A percentile compares a stretch with the other conserved stretches of the same genome.
Evolutionary conservation across 1,139 yeast species (phyloP).

Genomic region (Kodamaea sp.): DNA sequence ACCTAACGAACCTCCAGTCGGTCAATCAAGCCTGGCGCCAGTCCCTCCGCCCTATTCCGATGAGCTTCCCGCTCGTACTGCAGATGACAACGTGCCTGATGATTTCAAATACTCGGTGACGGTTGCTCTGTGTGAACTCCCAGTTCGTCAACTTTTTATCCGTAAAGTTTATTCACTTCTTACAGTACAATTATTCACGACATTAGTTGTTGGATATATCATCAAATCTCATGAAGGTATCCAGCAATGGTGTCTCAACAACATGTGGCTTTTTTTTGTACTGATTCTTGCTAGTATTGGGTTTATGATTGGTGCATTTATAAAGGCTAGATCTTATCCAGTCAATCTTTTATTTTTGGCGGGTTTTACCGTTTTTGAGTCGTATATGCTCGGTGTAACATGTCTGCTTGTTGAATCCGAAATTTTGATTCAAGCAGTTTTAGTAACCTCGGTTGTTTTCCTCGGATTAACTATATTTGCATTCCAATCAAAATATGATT

Average conservation of each 20-base stretch:
- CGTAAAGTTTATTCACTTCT: constrained; percentile 77
- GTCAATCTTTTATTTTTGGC: constrained; percentile 52
- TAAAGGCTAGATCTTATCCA: constrained; percentile 66
- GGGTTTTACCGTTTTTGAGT: constrained; percentile 70
- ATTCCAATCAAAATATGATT: constrained; percentile 77
- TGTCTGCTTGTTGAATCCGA: constrained; percentile 63
- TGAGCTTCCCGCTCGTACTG: constrained; percentile 22
- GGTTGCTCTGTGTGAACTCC: constrained; percentile 74
- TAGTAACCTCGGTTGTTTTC: constrained; percentile 66
- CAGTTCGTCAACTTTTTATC: constrained; percentile 71
- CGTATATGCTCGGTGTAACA: constrained; percentile 67
- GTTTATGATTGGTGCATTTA: constrained; percentile 54
- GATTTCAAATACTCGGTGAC: constrained; percentile 81
- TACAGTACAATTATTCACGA: constrained; percentile 58
- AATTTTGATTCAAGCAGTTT: constrained; percentile 66
- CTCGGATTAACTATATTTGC: constrained; percentile 76
- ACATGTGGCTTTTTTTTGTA: constrained; percentile 60
- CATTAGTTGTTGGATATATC: constrained; percentile 56
- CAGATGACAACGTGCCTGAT: constrained; percentile 55
- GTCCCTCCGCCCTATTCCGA: constrained; percentile 25
- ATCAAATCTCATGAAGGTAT: constrained; percentile 48
- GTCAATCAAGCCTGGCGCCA: constrained; percentile 1
- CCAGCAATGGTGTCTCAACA: constrained; percentile 55
- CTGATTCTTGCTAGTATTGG: constrained; percentile 60
- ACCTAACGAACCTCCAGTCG: constrained; percentile 8